A percentile compares a stretch with the other conserved stretches of the same genome.
phyloP scores from a whole-genome alignment of 257 asterid species.

The Solanum habrochaites region DNA sequence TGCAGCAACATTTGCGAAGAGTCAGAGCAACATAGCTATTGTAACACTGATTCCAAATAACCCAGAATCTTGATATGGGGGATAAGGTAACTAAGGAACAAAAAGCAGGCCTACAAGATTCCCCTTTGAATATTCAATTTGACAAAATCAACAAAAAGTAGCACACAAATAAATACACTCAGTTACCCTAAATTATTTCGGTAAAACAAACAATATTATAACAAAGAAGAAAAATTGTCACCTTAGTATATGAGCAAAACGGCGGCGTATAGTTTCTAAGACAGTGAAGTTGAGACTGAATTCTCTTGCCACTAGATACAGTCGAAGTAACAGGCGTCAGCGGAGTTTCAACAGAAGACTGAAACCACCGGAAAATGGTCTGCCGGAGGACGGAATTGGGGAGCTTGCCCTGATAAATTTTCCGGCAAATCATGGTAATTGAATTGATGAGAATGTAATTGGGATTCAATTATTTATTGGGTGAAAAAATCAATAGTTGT shows the following conservation, averaged over 20 bases:
- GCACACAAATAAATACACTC: neutral
- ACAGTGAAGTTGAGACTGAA: constrained; percentile 7
- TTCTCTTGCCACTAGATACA: neutral
- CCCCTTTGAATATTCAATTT: neutral
- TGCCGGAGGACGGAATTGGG: constrained; percentile 26
- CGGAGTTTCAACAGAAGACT: constrained; percentile 18
- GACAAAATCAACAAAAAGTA: neutral
- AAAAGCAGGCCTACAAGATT: neutral
- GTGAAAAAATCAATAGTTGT: neutral
- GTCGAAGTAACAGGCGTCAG: constrained; percentile 6
- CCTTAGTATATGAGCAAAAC: constrained; percentile 6
- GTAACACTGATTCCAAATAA: neutral
- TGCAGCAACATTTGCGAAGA: neutral
- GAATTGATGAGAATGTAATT: neutral
- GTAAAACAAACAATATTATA: neutral
- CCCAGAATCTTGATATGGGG: neutral
- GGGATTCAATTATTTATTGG: neutral
- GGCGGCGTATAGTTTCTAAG: constrained; percentile 13
- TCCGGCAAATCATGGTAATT: constrained; percentile 42
- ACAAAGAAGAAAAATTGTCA: neutral
- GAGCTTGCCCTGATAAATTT: constrained; percentile 21
- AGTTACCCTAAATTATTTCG: neutral
- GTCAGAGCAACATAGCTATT: neutral
- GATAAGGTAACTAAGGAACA: neutral
- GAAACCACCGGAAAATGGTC: constrained; percentile 24